Evolutionary conservation across 1,139 yeast species (phyloP).

Genomic region (Pichia sp.): DNA sequence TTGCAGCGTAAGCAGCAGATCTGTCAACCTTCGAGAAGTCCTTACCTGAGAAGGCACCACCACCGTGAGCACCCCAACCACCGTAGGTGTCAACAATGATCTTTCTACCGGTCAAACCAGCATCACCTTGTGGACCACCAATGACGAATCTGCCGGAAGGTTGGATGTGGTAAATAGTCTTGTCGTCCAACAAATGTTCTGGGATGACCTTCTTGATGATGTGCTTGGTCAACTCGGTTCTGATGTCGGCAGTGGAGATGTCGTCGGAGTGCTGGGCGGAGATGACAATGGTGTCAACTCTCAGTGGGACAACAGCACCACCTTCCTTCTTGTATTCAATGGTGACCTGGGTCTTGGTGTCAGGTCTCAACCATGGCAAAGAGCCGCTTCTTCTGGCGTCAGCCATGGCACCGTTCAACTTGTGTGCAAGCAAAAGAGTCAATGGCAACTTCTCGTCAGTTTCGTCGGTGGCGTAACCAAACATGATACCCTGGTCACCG

Average conservation of each 20-base stretch:
- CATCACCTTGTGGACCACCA: conserved; percentile 99
- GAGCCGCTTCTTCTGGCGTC: conserved; percentile 95
- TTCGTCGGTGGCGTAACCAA: conserved; percentile 99
- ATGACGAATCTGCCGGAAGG: conserved; percentile 99
- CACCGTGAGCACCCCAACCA: conserved; percentile 99
- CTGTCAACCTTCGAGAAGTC: conserved; percentile 99
- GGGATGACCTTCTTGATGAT: conserved; percentile 91
- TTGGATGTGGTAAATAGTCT: conserved; percentile 96
- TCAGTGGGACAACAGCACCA: conserved; percentile 92
- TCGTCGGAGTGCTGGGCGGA: conserved; percentile 98
- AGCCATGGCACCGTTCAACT: conserved; percentile 94
- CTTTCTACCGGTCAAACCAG: conserved; percentile 99
- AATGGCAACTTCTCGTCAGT: conserved; percentile 96
- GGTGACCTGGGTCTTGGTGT: conserved; percentile 99
- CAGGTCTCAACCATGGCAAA: conserved; percentile 97
- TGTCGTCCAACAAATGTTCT: conserved; percentile 82
- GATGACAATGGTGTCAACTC: conserved; percentile 96
- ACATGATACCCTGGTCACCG: conserved; percentile 99
- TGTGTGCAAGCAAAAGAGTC: conserved; percentile 91
- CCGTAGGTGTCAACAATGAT: conserved; percentile 99
- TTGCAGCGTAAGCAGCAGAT: conserved; percentile 99
- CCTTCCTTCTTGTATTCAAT: conserved; percentile 90
- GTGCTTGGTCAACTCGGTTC: conserved; percentile 70
- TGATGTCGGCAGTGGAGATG: conserved; percentile 87
- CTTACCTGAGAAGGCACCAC: conserved; percentile 99